Conservation (phyloP, 208 protist genomes). For the Acanthamoeba castellanii region DNA sequence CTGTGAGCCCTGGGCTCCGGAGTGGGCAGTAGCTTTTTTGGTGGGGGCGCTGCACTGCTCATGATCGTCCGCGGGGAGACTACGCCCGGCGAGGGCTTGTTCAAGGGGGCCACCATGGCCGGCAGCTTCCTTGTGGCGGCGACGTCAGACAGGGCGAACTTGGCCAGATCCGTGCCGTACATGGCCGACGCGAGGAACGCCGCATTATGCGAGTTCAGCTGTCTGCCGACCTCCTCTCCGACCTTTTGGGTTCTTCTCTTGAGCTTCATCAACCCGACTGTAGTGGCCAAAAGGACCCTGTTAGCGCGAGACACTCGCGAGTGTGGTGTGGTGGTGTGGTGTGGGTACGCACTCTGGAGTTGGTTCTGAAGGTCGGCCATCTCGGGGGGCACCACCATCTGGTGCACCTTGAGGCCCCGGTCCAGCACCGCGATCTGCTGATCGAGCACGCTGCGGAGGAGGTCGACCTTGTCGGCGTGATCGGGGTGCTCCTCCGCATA, state of each 20-base stretch:
- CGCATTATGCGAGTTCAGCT: too few relatives aligned
- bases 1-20: too few relatives aligned
- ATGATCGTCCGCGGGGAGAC: too few relatives aligned
- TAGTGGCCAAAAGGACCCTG: not conserved
- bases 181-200: too few relatives aligned
- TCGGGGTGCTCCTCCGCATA: not conserved
- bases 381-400: constrained; percentile 25
- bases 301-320: not conserved
- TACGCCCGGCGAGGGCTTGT: too few relatives aligned
- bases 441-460: not conserved
- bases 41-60: too few relatives aligned
- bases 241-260: not conserved
- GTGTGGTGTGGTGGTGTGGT: not conserved
- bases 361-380: constrained; percentile 64
- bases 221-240: not conserved
- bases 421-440: constrained; percentile 35
- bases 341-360: not conserved
- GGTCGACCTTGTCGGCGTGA: not conserved
- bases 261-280: constrained; percentile 23
- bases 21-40: too few relatives aligned
- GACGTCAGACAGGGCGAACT: too few relatives aligned
- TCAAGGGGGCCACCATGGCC: too few relatives aligned
- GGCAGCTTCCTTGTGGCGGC: too few relatives aligned
- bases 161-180: too few relatives aligned
- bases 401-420: constrained; percentile 18